These are phyloP conservation scores for Albatrellus sp. DNA, from an alignment of 1,284 basidiomycete species.

Conservation along the genomic window DNA sequence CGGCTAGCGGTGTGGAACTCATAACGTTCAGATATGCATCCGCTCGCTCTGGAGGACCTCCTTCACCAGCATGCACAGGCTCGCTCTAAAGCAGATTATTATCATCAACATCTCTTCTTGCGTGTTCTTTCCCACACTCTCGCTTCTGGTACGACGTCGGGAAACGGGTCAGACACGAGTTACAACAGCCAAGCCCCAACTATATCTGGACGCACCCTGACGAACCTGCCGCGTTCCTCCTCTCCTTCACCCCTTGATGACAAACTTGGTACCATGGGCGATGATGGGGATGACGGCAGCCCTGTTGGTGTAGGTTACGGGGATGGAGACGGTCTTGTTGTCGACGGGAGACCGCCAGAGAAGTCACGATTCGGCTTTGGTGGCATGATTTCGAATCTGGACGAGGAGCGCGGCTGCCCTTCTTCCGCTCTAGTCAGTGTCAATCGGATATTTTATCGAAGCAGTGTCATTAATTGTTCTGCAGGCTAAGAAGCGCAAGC, in stretches of 20 bases:
- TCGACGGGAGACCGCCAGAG: neutral
- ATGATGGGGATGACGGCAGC: constrained; percentile 7
- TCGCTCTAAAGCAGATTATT: constrained; percentile 62
- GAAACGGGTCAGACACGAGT: constrained; percentile 6
- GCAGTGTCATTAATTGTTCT: neutral
- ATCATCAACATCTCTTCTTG: constrained; percentile 53
- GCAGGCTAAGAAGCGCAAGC: constrained; percentile 14
- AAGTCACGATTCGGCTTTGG: neutral
- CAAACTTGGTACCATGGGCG: constrained; percentile 9
- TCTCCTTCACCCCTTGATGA: constrained; percentile 25
- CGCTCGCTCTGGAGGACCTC: constrained; percentile 57
- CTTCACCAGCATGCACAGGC: constrained; percentile 41
- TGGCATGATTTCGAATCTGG: neutral
- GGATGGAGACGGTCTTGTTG: constrained; percentile 9
- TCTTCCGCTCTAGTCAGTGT: neutral
- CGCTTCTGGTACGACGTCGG: constrained; percentile 15
- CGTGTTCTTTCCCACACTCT: constrained; percentile 50
- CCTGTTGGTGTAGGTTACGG: constrained; percentile 14
- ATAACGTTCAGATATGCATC: constrained; percentile 40
- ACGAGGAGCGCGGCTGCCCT: neutral
- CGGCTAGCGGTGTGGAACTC: neutral
- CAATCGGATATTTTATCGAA: neutral
- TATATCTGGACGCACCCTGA: constrained; percentile 13
- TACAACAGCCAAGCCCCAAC: neutral
- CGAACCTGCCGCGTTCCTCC: constrained; percentile 26